Base-by-base conservation (phyloP, 2,329 filamentous ascomycete genomes). In the Diaporthe eres region DNA sequence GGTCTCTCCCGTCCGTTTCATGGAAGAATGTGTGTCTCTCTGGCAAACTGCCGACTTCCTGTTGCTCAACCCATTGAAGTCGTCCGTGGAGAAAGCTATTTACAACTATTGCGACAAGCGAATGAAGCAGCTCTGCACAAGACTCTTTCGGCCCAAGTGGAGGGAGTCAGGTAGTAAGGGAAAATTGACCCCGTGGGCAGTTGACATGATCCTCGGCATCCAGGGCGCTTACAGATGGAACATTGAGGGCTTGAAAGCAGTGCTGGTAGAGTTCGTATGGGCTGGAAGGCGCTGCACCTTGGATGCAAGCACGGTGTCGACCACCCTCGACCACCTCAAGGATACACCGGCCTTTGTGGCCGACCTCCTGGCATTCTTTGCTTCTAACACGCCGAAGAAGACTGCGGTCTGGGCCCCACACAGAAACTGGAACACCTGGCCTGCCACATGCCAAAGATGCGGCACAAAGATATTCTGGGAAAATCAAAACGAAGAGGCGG, bases 101-200 rank as follows among this genome's bases (percentile, higher is more conserved):
- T 6, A 12, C 17, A 0, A 9, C 2, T 51, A 49, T 10, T 67
- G 61, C 28, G 61, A 67, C 19, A 67, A n/a, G 12, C 13, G 4
- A 17, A 31, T 34, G 42, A 49, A 65, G 28, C n/a, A 49, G 2
- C 3, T 65, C 10, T 34, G 7, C 25, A 65, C 61, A 47, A 19
- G 2, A 3, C 25, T 2, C 3, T 10, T 9, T 8, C 3, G 3
- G 17, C 12, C 31, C 12, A 53, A 17, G 17, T 58, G 55, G 55
- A 0, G 0, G 53, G 1, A 57, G 5, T 1, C 17, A 4, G 8
- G 22, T 4, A 8, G 12, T 5, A 2, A 1, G 1, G 3, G 1
- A 13, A 12, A 34, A 15, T 3, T 67, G 42, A 58, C 9, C 19
- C 17, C 42, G 2, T 49, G 61, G 61, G 61, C 42, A 7, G 4